Evolutionary conservation across 202 grass and related monocot genomes (phyloP).

Genomic region (Zizania palustris): DNA sequence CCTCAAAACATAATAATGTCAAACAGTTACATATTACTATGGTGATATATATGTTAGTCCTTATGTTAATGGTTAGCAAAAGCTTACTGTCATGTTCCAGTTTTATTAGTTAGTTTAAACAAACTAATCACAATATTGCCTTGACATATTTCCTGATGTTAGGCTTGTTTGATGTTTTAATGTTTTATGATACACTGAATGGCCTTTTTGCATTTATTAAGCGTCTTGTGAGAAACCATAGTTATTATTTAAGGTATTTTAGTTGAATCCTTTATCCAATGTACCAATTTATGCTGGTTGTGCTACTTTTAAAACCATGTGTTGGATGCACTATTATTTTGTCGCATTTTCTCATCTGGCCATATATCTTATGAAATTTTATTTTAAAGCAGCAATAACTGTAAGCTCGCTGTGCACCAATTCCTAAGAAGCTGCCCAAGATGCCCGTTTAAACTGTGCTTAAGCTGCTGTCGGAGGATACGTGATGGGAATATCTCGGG

Average conservation of each 20-base stretch:
- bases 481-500: conserved; percentile 50
- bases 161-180: conserved; percentile 4
- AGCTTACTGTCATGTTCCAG: conserved; percentile 8
- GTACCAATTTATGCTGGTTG: background rate
- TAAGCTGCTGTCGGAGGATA: conserved; percentile 83
- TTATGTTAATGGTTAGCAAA: background rate
- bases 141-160: background rate
- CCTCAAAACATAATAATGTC: background rate
- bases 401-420: conserved; percentile 53
- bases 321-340: conserved; percentile 16
- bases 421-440: conserved; percentile 74
- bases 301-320: conserved; percentile 9
- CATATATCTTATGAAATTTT: conserved; percentile 17
- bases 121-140: background rate
- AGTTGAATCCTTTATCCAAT: background rate
- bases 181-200: background rate
- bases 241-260: background rate
- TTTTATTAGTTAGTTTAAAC: conserved; percentile 17
- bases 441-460: conserved; percentile 79
- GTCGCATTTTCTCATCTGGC: conserved; percentile 24
- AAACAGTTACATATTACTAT: background rate
- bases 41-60: conserved; percentile 6
- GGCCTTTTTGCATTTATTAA: conserved; percentile 29
- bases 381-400: conserved; percentile 77
- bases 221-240: background rate